Base-by-base conservation (phyloP, 1,284 basidiomycete genomes). In the Somion occarium region DNA sequence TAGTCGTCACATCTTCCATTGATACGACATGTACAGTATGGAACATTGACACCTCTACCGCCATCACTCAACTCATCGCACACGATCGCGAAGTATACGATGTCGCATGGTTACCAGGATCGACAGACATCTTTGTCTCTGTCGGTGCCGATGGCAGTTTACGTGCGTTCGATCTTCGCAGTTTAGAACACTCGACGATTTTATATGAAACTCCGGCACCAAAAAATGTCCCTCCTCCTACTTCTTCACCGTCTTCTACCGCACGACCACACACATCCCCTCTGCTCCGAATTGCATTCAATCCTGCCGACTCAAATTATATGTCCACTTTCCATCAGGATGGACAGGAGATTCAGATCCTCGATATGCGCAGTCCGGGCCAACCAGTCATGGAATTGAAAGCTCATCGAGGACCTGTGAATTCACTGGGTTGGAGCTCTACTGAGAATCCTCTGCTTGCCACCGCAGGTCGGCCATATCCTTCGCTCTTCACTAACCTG, bases 1-100 rank as follows among this genome's bases (percentile, higher is more conserved):
- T 89, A 47, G 85, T 98, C 61, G 94, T 98, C 38, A 98, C 95
- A 2, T 94, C 93, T 37, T 98, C 93, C 5, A 98, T 96, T 61
- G 94, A 98, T 67, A 96, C 93, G 41, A 95, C 93, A 18, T 93
- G 93, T 64, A 96, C 93, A 1, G 86, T 96, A 26, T 95, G 96
- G 96, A 97, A 99, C 66, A 92, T 99, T 64, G 92, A 97, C 59
- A 94, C 93, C 1, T 83, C 86, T 18, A 87, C 90, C n/a, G 96
- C 97, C 13, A 84, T 99, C 62, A 99, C 97, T 1, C 97, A 99
- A 68, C 82, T 95, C 59, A 96, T 96, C 66, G 97, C 97, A 0
- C 97, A 99, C 73, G 97, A 99, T 75, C 84, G 93, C 44, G 97
- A 98, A 67, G 97, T 99, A 4, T 95, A 94, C 70, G 93, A 96